Conservation (phyloP, 2,329 filamentous ascomycete species). For the Penicillium sclerotigenum region DNA sequence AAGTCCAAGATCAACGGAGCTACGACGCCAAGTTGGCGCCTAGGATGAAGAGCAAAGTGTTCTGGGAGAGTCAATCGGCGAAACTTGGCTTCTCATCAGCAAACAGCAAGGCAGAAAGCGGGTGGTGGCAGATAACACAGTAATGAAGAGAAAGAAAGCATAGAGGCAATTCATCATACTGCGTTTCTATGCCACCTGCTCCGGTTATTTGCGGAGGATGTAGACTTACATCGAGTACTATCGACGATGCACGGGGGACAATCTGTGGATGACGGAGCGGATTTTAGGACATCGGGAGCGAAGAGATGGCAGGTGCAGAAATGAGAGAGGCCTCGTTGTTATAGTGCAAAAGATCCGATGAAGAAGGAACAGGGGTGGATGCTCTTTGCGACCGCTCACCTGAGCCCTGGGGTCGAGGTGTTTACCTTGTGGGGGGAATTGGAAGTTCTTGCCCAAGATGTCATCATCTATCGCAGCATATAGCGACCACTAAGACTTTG, state of each 20-base stretch:
- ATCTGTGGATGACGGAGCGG: not conserved
- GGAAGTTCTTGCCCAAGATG: constrained; percentile 7
- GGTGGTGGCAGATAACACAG: not conserved
- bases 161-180: not conserved
- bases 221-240: not conserved
- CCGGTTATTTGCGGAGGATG: not conserved
- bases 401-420: not conserved
- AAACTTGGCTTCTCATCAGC: not conserved
- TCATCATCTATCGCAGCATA: not conserved
- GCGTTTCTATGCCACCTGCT: not conserved
- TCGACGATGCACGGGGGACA: not conserved
- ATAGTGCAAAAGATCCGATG: not conserved
- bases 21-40: not conserved
- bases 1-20: not conserved
- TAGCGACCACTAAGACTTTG: not conserved
- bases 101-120: not conserved
- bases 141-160: not conserved
- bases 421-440: constrained; percentile 4
- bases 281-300: not conserved
- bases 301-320: not conserved
- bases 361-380: not conserved
- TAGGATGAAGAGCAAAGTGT: not conserved
- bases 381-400: not conserved
- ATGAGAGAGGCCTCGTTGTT: not conserved
- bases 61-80: not conserved